Evolutionary conservation across 495 filamentous ascomycete genomes (phyloP), one percentile per base, ranked within the genome.

Genomic region (Lasiosphaeris hirsuta): DNA sequence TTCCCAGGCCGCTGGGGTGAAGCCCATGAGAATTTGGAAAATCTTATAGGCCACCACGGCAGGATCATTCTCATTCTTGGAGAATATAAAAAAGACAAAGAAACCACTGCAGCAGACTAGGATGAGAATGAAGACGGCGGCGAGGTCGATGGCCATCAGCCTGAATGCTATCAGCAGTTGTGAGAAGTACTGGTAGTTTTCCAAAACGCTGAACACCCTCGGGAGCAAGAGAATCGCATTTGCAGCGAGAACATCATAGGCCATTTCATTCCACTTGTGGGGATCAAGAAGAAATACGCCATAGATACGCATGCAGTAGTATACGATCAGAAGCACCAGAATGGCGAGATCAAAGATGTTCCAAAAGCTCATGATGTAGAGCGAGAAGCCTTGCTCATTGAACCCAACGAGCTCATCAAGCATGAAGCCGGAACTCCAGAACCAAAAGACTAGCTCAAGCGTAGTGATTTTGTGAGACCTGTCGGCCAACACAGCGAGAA

Each of bases 341-440:
- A 96, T 96, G 5, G 90, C 90, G 40, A 96, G 73, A 64, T 97
- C 92, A 66, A 97, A 96, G 15, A 91, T 79, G 69, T 97, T 97
- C 92, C 92, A 96, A 69, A 96, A 90, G 68, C 90, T 95, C 87
- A 96, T 90, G 61, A 96, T 86, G 72, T 96, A 97, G 9, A 97
- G 81, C 49, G 90, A 90, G 67, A 96, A 94, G 7, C 92, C 92
- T 65, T 95, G 89, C 66, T 96, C 91, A 61, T 90, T 93, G 77
- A 95, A 95, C 7, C 90, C 90, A 33, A 94, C 89, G 42, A 96
- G 78, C 69, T 96, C 91, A 63, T 95, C 90, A n/a, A 97, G 86
- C 90, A 96, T 95, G 70, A 93, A 97, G 3, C 92, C 92, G 18
- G 90, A 88, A 66, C 90, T 93, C 92, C 92, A 97, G 68, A 97